Evolutionary conservation across 129 eudicot genomes (phyloP), one percentile per base, ranked within the genome.

Genomic region (Chrysanthemum makinoi): DNA sequence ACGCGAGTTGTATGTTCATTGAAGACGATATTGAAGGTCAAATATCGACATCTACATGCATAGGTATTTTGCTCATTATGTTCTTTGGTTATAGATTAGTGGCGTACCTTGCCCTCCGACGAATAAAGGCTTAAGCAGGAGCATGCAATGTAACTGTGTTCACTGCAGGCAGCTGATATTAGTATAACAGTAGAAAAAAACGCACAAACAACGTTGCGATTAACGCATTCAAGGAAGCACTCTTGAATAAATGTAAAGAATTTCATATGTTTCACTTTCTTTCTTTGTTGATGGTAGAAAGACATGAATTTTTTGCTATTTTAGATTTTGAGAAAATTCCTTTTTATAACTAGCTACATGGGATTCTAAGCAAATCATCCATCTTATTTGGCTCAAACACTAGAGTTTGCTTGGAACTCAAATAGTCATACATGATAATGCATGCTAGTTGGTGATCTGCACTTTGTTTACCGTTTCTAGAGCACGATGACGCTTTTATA

Each of bases 61-160:
- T 81, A 0, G 79, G 73, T 1, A 56, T 82, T 1, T 62, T 95
- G 88, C 12, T 88, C 0, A 44, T 86, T 48, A 87, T 90, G 97
- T 84, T 95, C 72, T 75, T 90, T 0, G 97, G 89, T 62, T 95
- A 90, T 53, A 65, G 99, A 35, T n/a, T 95, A 72, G 43, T 95
- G 69, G 99, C 99, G 3, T 95, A 95, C 73, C 17, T 88, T 33
- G 90, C 89, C 0, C 63, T 95, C n/a, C 82, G 87, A 79, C 81
- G 91, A 53, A 86, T 83, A 50, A 80, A 79, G 60, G 80, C 75
- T 13, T 83, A 79, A 86, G 22, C 15, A 12, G 48, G 12, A 69
- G 57, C 10, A 20, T 59, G 46, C 71, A 52, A 77, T 59, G 46
- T 77, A 52, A 77, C 65, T 35, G 53, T 70, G 65, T 69, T 77